Evolutionary conservation across 1,284 basidiomycete genomes (phyloP).

Genomic region (Neonothopanus nambi): DNA sequence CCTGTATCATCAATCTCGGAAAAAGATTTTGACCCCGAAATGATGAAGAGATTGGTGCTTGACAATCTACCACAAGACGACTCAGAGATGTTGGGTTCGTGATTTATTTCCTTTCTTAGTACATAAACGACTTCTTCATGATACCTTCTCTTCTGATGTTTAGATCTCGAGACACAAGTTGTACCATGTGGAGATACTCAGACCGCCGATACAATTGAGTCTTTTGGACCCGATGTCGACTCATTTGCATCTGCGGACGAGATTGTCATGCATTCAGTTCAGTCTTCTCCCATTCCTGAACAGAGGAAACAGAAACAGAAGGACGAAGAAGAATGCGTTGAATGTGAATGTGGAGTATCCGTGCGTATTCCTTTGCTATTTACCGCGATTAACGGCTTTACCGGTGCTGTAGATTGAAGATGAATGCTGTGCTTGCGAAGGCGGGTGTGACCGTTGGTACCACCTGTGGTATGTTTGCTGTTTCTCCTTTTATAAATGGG

Average conservation of each 20-base stretch:
- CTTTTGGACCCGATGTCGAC: slow-evolving; percentile 4
- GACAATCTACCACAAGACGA: slow-evolving; percentile 28
- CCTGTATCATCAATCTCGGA: slow-evolving; percentile 8
- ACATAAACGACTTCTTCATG: neutral
- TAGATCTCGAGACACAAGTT: slow-evolving; percentile 42
- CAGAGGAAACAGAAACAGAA: slow-evolving; percentile 8
- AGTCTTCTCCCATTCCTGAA: slow-evolving; percentile 8
- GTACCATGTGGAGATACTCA: neutral
- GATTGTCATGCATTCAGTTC: neutral
- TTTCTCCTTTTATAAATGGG: no score
- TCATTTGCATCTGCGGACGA: neutral
- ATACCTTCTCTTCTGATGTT: slow-evolving; percentile 1
- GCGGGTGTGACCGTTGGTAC: slow-evolving; percentile 67
- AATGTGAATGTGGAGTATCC: slow-evolving; percentile 66
- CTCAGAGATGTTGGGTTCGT: slow-evolving; percentile 47
- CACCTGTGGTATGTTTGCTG: slow-evolving; percentile 61
- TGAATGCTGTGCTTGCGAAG: slow-evolving; percentile 61
- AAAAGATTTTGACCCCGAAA: slow-evolving; percentile 39
- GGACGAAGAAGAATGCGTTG: slow-evolving; percentile 20
- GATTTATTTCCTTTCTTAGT: neutral
- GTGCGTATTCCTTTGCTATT: slow-evolving; percentile 35
- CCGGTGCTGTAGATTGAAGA: slow-evolving; percentile 45
- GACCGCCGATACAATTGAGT: slow-evolving; percentile 11
- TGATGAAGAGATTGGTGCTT: slow-evolving; percentile 42
- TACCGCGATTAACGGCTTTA: neutral